phyloP scores from a whole-genome alignment of 2,329 filamentous ascomycete species.

The Trichoderma hamatum region DNA sequence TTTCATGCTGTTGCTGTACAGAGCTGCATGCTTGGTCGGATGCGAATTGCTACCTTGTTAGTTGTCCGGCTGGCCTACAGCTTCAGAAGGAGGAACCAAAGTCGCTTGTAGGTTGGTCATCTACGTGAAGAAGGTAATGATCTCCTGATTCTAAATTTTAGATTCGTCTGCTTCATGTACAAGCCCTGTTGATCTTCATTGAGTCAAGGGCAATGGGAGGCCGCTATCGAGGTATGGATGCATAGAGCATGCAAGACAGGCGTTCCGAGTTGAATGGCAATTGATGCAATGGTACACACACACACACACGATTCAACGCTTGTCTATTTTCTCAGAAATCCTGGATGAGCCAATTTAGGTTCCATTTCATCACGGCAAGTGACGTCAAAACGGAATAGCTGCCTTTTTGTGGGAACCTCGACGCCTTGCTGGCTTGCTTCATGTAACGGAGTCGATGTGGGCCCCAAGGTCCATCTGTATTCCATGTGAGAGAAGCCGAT shows the following conservation, averaged over 20 bases:
- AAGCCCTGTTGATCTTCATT: not conserved
- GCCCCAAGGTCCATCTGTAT: not conserved
- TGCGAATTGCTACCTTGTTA: not conserved
- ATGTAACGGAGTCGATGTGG: not conserved
- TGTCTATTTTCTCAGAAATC: not conserved
- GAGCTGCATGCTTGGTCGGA: not conserved
- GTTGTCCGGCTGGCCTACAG: not conserved
- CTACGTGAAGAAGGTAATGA: not conserved
- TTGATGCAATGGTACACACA: not conserved
- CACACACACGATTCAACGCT: not conserved
- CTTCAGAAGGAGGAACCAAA: not conserved
- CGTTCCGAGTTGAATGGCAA: not conserved
- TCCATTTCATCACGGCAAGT: not conserved
- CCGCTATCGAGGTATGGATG: not conserved
- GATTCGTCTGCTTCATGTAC: not conserved
- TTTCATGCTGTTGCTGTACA: not conserved
- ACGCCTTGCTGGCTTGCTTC: not conserved
- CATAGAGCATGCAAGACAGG: not conserved
- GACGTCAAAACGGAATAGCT: constrained; percentile 14
- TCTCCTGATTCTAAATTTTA: not conserved
- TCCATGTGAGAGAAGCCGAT: not conserved
- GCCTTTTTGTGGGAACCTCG: not conserved
- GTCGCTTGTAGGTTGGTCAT: not conserved
- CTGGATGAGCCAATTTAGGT: not conserved
- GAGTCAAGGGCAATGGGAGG: not conserved